These are phyloP conservation scores for Sextonia rubra DNA, from an alignment of 164 flowering plant species.

Conservation along the genomic window DNA sequence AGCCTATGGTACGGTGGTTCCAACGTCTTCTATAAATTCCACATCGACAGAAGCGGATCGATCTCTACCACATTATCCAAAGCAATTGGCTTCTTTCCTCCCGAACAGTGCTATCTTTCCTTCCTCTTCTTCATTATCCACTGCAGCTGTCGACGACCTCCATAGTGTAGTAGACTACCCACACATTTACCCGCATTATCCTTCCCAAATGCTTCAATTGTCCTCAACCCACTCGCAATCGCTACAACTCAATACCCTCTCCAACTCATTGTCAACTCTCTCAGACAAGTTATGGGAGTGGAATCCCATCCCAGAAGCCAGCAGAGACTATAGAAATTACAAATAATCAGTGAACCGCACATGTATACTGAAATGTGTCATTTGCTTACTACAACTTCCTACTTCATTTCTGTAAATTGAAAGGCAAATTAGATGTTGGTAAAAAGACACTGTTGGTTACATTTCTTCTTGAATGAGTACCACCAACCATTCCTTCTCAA, in stretches of 20 bases:
- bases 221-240: constrained; percentile 13
- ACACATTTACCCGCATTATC: constrained; percentile 22
- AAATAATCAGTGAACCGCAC: constrained; percentile 27
- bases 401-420: neutral
- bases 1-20: constrained; percentile 18
- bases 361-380: neutral
- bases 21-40: constrained; percentile 12
- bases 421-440: neutral
- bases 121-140: constrained; percentile 17
- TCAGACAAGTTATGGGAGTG: constrained; percentile 70
- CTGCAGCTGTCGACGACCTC: constrained; percentile 41
- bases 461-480: neutral
- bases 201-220: constrained; percentile 19
- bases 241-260: constrained; percentile 17
- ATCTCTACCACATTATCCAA: constrained; percentile 12
- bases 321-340: constrained; percentile 37
- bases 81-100: constrained; percentile 11
- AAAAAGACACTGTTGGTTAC: neutral
- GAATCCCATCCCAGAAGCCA: constrained; percentile 48
- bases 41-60: constrained; percentile 14
- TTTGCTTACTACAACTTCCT: neutral
- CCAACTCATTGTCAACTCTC: constrained; percentile 28
- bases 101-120: constrained; percentile 15
- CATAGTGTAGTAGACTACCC: constrained; percentile 51
- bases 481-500: no score